Evolutionary conservation across 768 basidiomycete species (phyloP), one percentile per base, ranked within the genome.

Genomic region (Phlebiopsis flavidoalba): DNA sequence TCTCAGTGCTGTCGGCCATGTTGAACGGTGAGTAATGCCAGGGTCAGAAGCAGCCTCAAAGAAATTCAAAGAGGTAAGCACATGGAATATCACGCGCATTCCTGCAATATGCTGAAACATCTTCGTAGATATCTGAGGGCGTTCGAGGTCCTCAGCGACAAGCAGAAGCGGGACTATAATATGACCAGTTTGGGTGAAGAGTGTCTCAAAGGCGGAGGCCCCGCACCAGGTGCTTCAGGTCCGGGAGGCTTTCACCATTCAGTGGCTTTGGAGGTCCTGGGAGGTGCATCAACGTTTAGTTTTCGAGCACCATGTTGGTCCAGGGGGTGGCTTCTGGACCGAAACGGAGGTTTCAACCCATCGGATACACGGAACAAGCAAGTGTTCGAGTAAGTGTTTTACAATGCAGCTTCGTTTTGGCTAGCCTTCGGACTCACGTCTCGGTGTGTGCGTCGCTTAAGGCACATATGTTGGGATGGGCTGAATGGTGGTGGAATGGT

Each of bases 81-180:
- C 33, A 61, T 5, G n/a, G 19, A 14, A 21, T 26, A 35, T 21
- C 1, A 8, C 36, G 21, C 22, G 15, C n/a, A 7, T 46, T 12
- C 35, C 11, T 57, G 43, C 55, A 47, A 22, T 17, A 24, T 14
- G 8, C 59, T 57, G 33, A 48, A 5, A 14, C 33, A 48, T 37
- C 2, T n/a, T 22, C 5, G 17, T 53, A 96, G 89, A 83, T 98
- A 50, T 91, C 91, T 35, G 96, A 98, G 77, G n/a, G 95, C 94
- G 0, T 98, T 96, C 67, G 96, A 98, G 71, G 95, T 96, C 31
- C 85, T 98, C 59, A 91, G 83, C 54, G 94, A 97, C 74, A 84
- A 85, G 72, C 79, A 93, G 70, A 94, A 93, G 69, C 88, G 92
- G 22, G 95, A 97, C 73, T 93, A 97, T 66, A n/a, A 31, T 31